These are phyloP conservation scores for Cladochytrium replicatum DNA, from an alignment of 192 early-diverging fungal genomes.

Conservation along the genomic window DNA sequence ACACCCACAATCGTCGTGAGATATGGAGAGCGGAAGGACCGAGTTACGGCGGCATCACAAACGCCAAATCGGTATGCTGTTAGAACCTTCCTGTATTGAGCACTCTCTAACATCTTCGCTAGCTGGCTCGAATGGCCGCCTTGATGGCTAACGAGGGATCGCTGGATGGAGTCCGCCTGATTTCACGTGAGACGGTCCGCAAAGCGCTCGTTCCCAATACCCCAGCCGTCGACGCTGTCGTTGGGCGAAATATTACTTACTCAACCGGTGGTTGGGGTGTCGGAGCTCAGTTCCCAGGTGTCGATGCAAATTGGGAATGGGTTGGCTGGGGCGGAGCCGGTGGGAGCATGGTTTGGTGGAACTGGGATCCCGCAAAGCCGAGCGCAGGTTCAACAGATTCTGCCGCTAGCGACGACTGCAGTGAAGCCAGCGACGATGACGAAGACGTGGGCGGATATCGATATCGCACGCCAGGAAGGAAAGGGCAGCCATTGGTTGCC, in stretches of 20 bases:
- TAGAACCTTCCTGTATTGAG: not conserved
- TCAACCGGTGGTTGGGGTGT: constrained; percentile 33
- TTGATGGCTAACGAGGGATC: constrained; percentile 51
- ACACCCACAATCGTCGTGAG: constrained; percentile 23
- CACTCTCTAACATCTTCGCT: not conserved
- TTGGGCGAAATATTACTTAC: constrained; percentile 11
- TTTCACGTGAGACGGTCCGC: constrained; percentile 16
- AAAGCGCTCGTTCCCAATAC: constrained; percentile 16
- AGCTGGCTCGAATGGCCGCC: constrained; percentile 46
- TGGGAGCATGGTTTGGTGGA: constrained; percentile 37
- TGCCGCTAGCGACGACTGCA: not conserved
- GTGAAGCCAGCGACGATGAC: not conserved
- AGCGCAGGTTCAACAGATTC: not conserved
- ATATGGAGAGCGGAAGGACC: constrained; percentile 31
- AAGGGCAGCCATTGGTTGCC: no score
- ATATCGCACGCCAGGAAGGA: no score
- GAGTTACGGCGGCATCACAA: constrained; percentile 45
- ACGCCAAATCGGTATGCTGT: constrained; percentile 32
- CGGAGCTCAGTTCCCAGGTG: constrained; percentile 20
- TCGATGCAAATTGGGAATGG: constrained; percentile 10
- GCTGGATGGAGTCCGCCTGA: constrained; percentile 15
- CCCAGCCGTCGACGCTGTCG: constrained; percentile 8
- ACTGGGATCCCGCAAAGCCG: not conserved
- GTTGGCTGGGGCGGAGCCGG: constrained; percentile 57
- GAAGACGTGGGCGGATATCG: no score